phyloP scores from a whole-genome alignment of 805 yeast species.

The Saturnispora saitoi region DNA sequence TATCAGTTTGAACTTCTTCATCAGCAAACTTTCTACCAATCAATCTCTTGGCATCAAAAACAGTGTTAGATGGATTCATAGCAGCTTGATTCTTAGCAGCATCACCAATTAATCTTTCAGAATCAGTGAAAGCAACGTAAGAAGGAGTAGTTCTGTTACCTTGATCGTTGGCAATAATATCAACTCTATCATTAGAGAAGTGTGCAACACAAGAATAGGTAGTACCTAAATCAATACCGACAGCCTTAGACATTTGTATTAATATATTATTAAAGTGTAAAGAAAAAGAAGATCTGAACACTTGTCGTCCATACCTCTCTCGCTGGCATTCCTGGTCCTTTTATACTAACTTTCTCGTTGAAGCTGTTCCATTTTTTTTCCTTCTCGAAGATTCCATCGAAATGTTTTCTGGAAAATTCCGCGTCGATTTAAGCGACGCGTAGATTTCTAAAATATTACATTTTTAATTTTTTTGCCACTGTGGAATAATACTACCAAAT shows the following conservation, averaged over 20 bases:
- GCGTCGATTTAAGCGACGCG: constrained; percentile 6
- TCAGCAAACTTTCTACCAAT: constrained; percentile 84
- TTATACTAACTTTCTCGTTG: background rate
- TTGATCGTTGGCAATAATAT: constrained; percentile 94
- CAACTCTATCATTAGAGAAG: constrained; percentile 85
- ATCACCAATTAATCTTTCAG: constrained; percentile 91
- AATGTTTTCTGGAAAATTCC: constrained; percentile 4
- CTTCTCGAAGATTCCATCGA: constrained; percentile 1
- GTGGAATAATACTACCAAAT: background rate
- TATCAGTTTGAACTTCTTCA: constrained; percentile 76
- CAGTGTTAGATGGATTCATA: constrained; percentile 84
- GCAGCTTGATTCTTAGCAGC: constrained; percentile 98
- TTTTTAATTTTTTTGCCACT: background rate
- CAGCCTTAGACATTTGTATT: constrained; percentile 38
- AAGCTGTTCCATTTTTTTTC: background rate
- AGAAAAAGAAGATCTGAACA: background rate
- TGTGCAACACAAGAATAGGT: constrained; percentile 96
- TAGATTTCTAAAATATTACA: too few species aligned
- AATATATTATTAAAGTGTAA: background rate
- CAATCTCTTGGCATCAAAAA: constrained; percentile 85
- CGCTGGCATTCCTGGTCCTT: background rate
- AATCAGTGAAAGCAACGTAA: constrained; percentile 87
- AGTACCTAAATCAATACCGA: constrained; percentile 79
- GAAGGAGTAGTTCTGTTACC: constrained; percentile 98
- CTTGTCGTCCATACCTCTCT: background rate